These are phyloP conservation scores for Nemania sp. DNA, from an alignment of 2,329 filamentous ascomycete genomes.

Conservation along the genomic window DNA sequence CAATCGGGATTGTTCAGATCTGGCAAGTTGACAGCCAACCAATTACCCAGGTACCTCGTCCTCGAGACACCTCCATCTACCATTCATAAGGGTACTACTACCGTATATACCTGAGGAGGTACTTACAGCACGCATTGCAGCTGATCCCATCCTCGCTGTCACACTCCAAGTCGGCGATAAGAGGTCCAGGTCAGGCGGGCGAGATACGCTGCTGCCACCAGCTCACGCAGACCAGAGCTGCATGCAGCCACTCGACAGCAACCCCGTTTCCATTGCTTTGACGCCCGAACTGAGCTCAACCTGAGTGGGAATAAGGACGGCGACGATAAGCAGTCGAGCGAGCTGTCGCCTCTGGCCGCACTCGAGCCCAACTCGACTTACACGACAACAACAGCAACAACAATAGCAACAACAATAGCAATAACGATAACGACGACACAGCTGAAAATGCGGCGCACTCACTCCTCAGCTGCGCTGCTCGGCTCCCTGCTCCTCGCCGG, in stretches of 20 bases:
- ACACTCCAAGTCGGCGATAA: constrained; percentile 16
- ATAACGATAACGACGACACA: constrained; percentile 8
- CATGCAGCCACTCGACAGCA: constrained; percentile 17
- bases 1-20: background rate
- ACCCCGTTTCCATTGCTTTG: constrained; percentile 9
- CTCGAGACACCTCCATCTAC: background rate
- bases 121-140: background rate
- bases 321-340: constrained; percentile 18
- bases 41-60: background rate
- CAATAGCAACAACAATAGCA: constrained; percentile 14
- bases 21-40: constrained; percentile 2
- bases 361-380: constrained; percentile 22
- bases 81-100: too few species aligned
- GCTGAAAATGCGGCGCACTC: constrained; percentile 43
- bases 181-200: constrained; percentile 19
- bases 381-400: constrained; percentile 10
- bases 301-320: background rate
- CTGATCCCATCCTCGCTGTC: background rate
- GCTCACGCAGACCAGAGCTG: constrained; percentile 13
- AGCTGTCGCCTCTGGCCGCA: constrained; percentile 27
- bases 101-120: background rate
- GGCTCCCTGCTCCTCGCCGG: constrained; percentile 48
- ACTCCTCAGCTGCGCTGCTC: constrained; percentile 32
- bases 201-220: constrained; percentile 13
- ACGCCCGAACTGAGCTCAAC: background rate